Evolutionary conservation across 1,139 yeast genomes (phyloP), one percentile per base, ranked within the genome.

Genomic region (Eremothecium cymbalariae): DNA sequence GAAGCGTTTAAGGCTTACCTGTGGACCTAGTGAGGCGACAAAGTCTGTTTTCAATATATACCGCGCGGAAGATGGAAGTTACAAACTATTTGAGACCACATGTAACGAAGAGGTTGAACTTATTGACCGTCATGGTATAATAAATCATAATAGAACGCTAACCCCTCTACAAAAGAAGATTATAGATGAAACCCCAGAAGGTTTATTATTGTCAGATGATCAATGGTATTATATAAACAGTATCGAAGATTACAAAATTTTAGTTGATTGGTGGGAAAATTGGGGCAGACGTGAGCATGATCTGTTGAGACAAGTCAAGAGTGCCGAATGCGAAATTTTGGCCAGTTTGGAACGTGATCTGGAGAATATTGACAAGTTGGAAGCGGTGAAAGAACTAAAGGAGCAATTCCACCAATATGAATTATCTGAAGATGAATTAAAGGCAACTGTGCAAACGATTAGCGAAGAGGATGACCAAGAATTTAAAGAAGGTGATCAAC

Each of bases 251-350:
- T 57, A 88, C 22, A 71, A 69, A 2, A 55, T 53, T n/a, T 57
- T 90, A 19, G 44, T 78, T 6, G 53, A 60, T 8, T 82, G 94
- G 85, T 65, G 88, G 36, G 77, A 80, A 48, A 77, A 74, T 6
- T 72, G 77, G 68, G 97, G 97, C 3, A 64, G 63, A 34, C 66
- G 95, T 30, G 98, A 90, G 53, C 67, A 76, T 7, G 67, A 63
- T 25, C 65, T 90, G 30, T 61, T 72, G 24, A 78, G 78, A 43
- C 95, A 84, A 50, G 58, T 86, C 34, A 45, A 57, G 7, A 60
- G 62, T 4, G 67, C 76, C 6, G 70, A 72, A 44, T 77, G 72
- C 8, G 68, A 71, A 13, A 69, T 88, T 12, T 17, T 7, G 7
- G 22, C 24, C 15, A 21, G 27, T 17, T 12, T 33, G 4, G n/a